phyloP scores from a whole-genome alignment of 208 protist species.

The Trypanosoma mega region DNA sequence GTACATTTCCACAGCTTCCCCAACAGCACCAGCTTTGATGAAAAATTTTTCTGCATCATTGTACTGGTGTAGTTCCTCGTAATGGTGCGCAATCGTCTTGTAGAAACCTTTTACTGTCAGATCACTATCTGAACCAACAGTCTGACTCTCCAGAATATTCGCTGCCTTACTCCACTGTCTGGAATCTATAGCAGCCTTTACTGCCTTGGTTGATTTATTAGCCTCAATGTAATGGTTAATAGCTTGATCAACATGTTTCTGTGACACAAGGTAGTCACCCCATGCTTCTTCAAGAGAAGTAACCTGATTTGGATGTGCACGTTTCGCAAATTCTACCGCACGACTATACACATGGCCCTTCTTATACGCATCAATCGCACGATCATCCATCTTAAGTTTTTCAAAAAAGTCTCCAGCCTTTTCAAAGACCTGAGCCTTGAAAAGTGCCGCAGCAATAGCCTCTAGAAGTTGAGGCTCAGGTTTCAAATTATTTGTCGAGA shows the following conservation, averaged over 20 bases:
- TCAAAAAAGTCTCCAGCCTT: conserved; percentile 97
- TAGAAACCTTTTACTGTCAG: conserved; percentile 73
- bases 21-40: conserved; percentile 82
- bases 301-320: conserved; percentile 77
- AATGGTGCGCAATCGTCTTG: conserved; percentile 93
- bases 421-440: conserved; percentile 93
- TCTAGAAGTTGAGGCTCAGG: conserved; percentile 92
- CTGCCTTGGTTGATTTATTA: conserved; percentile 92
- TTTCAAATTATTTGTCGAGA: conserved; percentile 80
- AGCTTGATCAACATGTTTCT: conserved; percentile 95
- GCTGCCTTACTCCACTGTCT: conserved; percentile 95
- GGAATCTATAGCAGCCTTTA: conserved; percentile 95
- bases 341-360: conserved; percentile 92
- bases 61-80: conserved; percentile 91
- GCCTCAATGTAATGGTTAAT: conserved; percentile 98
- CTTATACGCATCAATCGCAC: conserved; percentile 94
- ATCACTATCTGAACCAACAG: conserved; percentile 43
- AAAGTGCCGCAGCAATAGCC: conserved; percentile 92
- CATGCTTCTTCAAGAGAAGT: conserved; percentile 92
- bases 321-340: conserved; percentile 93
- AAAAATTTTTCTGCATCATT: conserved; percentile 94
- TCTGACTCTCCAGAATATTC: conserved; percentile 77
- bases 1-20: conserved; percentile 97
- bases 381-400: conserved; percentile 90
- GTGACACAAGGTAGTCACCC: conserved; percentile 96